phyloP scores from a whole-genome alignment of 805 yeast species.

The Metschnikowia baotianmanensis region DNA sequence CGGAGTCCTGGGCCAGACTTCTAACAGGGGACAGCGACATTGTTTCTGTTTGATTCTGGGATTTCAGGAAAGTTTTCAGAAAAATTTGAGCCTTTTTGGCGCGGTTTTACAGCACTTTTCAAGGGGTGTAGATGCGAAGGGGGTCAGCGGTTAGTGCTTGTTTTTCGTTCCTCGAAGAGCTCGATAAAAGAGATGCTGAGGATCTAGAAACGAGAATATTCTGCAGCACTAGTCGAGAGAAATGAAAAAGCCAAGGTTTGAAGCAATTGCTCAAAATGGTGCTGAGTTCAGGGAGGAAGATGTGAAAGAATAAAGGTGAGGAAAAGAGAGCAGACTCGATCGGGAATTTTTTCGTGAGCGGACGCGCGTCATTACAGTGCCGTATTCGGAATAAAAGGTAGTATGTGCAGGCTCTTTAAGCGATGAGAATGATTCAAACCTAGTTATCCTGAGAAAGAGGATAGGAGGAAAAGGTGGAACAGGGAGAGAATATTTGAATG shows the following conservation, averaged over 20 bases:
- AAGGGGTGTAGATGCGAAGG: too few species aligned
- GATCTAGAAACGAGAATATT: neutral
- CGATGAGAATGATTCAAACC: neutral
- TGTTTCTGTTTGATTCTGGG: neutral
- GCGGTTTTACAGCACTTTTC: too few species aligned
- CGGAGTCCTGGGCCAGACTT: constrained; percentile 17
- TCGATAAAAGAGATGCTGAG: too few species aligned
- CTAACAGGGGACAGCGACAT: constrained; percentile 23
- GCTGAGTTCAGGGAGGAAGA: neutral
- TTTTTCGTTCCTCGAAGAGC: too few species aligned
- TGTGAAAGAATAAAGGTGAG: neutral
- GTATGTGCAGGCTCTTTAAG: neutral
- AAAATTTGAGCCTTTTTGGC: too few species aligned
- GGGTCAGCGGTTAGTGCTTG: too few species aligned
- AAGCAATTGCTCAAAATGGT: too few species aligned
- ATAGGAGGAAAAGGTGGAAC: too few species aligned
- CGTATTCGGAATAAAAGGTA: constrained; percentile 20
- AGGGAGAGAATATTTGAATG: too few species aligned
- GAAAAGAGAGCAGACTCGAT: neutral
- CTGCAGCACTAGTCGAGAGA: neutral
- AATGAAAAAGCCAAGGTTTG: too few species aligned
- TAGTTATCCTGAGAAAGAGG: too few species aligned
- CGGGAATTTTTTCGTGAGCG: constrained; percentile 11
- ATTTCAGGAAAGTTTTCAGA: neutral
- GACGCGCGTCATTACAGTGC: constrained; percentile 31